Percentiles rank a stretch among this genome's conserved stretches.
Evolutionary conservation across 306 rosid genomes (phyloP).

Genomic region (Corylus avellana): DNA sequence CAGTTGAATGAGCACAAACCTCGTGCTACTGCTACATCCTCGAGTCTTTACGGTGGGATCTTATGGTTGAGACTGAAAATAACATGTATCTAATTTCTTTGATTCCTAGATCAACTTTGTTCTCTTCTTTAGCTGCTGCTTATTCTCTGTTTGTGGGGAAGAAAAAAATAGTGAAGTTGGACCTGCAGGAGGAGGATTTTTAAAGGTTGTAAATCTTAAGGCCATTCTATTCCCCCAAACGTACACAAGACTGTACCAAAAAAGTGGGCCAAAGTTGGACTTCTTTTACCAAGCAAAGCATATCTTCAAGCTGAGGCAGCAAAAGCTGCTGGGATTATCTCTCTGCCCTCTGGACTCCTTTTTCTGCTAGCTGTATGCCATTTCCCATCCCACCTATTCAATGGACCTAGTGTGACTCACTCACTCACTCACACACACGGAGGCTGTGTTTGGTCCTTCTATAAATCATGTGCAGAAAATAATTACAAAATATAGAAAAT

Average conservation of each 20-base stretch:
- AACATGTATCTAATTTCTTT: background rate
- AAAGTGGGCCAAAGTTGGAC: constrained; percentile 23
- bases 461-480: too few relatives aligned
- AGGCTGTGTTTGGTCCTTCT: too few relatives aligned
- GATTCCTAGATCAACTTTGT: background rate
- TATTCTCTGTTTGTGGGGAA: background rate
- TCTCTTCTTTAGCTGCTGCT: background rate
- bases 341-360: background rate
- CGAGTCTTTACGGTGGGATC: constrained; percentile 5
- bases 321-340: constrained; percentile 11
- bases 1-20: background rate
- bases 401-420: background rate
- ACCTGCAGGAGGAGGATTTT: too few relatives aligned
- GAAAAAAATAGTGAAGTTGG: too few relatives aligned
- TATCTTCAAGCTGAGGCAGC: constrained; percentile 45
- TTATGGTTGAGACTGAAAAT: constrained; percentile 7
- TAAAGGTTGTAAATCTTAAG: background rate
- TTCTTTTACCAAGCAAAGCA: constrained; percentile 31
- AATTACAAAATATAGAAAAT: too few relatives aligned
- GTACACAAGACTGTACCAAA: constrained; percentile 2
- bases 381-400: background rate
- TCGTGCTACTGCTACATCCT: background rate
- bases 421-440: too few relatives aligned
- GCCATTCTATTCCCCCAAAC: background rate
- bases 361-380: constrained; percentile 39